A percentile compares a stretch with the other conserved stretches of the same genome.
Evolutionary conservation across 192 early-diverging fungal genomes (phyloP).

Genomic region (Coemansia brasiliensis): DNA sequence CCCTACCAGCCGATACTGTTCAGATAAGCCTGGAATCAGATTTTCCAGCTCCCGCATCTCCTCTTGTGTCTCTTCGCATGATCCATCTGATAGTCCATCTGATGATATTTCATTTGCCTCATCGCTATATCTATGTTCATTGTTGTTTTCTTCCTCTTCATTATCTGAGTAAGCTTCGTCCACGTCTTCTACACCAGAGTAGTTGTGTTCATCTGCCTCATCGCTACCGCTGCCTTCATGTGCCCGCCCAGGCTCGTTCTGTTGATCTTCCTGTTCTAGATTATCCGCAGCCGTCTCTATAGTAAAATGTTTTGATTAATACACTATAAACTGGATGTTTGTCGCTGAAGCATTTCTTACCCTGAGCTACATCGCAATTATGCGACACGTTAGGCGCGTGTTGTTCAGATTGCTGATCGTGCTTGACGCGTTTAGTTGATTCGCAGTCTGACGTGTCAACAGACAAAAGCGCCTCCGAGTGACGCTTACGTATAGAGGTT

Average conservation of each 20-base stretch:
- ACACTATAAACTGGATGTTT: no score
- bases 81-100: constrained; percentile 12
- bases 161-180: constrained; percentile 6
- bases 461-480: no score
- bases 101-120: constrained; percentile 12
- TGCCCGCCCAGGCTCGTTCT: neutral
- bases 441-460: no score
- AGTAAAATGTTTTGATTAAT: no score
- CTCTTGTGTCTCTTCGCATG: constrained; percentile 42
- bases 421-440: no score
- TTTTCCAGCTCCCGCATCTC: constrained; percentile 67
- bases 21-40: constrained; percentile 56
- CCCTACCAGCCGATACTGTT: constrained; percentile 66
- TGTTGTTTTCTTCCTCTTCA: neutral
- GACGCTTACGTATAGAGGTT: no score
- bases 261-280: neutral
- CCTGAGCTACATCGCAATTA: no score
- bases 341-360: no score
- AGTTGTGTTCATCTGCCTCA: neutral
- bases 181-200: neutral
- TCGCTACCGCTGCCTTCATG: constrained; percentile 1
- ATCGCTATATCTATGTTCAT: constrained; percentile 12
- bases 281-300: neutral
- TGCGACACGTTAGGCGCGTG: no score
- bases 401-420: no score